Percentiles rank a stretch among this genome's conserved stretches.
phyloP scores from a whole-genome alignment of 176 grass and related monocot species.

The Zoysia pacifica region DNA sequence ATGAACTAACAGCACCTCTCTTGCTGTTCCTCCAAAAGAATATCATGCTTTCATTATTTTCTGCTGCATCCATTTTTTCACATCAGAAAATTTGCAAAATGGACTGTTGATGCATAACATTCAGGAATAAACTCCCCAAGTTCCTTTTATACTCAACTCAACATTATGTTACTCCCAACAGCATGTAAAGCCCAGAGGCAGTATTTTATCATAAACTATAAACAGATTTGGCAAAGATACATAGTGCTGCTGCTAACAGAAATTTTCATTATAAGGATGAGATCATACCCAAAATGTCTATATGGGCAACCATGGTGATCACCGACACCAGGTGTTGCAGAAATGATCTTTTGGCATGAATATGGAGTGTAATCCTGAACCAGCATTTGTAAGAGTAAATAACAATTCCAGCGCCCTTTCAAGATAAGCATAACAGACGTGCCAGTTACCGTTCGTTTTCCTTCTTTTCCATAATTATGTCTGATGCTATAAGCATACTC shows the following conservation, averaged over 20 bases:
- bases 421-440: not conserved
- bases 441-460: constrained; percentile 76
- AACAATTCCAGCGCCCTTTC: constrained; percentile 25
- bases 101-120: not conserved
- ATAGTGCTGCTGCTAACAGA: not conserved
- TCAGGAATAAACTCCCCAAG: not conserved
- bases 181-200: not conserved
- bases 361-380: constrained; percentile 94
- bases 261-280: constrained; percentile 27
- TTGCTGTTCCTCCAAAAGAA: not conserved
- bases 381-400: constrained; percentile 36
- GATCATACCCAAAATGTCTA: constrained; percentile 85
- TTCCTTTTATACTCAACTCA: not conserved
- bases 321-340: constrained; percentile 81
- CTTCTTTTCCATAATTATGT: constrained; percentile 98
- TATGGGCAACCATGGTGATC: constrained; percentile 97
- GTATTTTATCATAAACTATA: constrained; percentile 18
- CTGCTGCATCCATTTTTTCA: not conserved
- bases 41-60: not conserved
- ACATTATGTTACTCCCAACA: not conserved
- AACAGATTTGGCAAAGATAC: not conserved
- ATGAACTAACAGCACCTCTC: not conserved
- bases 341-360: constrained; percentile 97
- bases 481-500: constrained; percentile 92
- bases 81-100: not conserved